These are phyloP conservation scores for Fragaria vesca DNA, from an alignment of 306 rosid species.

Conservation along the genomic window DNA sequence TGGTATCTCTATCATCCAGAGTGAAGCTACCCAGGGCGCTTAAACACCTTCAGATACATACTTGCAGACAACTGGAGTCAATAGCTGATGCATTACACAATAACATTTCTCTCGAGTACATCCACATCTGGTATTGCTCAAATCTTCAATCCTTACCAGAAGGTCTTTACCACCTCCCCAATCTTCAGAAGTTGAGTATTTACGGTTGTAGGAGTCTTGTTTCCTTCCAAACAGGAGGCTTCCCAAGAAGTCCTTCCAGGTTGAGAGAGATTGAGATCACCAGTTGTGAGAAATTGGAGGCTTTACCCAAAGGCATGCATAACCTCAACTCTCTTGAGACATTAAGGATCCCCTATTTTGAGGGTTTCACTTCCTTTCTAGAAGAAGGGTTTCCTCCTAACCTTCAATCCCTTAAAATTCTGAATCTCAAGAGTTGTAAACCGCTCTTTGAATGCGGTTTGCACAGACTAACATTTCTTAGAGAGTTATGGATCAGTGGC, in stretches of 20 bases:
- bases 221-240: not conserved
- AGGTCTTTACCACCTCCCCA: not conserved
- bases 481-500: not conserved
- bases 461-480: slow-evolving; percentile 2
- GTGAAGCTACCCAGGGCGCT: slow-evolving; percentile 23
- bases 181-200: not conserved
- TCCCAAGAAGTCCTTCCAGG: not conserved
- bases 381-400: slow-evolving; percentile 8
- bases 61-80: slow-evolving; percentile 31
- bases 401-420: not conserved
- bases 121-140: not conserved
- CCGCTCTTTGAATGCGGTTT: not conserved
- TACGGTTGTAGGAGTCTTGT: slow-evolving; percentile 12
- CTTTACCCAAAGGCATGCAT: not conserved
- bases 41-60: slow-evolving; percentile 2
- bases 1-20: slow-evolving; percentile 27
- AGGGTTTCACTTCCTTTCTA: not conserved
- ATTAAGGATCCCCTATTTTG: not conserved
- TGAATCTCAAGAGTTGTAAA: not conserved
- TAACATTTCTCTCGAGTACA: slow-evolving; percentile 16
- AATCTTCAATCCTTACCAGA: not conserved
- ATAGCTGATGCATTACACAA: slow-evolving; percentile 20
- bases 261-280: not conserved
- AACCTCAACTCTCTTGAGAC: slow-evolving; percentile 1
- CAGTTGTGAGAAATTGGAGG: not conserved